These are phyloP conservation scores for Thermothielavioides terrestris DNA, from an alignment of 495 filamentous ascomycete species.

Conservation along the genomic window DNA sequence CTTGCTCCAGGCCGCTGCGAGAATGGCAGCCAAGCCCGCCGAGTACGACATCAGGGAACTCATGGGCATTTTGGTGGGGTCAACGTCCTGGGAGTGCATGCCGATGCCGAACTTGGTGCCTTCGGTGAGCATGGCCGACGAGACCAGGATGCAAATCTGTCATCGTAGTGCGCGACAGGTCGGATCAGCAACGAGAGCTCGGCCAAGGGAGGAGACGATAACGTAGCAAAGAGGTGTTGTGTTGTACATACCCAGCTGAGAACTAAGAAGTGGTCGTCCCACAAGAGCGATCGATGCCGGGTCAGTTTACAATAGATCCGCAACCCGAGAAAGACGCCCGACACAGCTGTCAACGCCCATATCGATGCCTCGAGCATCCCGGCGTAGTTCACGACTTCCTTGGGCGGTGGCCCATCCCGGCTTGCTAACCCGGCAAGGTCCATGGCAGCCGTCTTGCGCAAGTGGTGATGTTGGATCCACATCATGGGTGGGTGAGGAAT, in stretches of 20 bases:
- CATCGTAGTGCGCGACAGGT: neutral
- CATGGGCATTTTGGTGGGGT: neutral
- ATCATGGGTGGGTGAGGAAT: too few species aligned
- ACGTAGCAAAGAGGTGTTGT: too few species aligned
- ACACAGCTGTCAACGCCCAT: too few species aligned
- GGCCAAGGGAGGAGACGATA: neutral
- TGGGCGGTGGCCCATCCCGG: too few species aligned
- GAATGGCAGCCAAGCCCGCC: neutral
- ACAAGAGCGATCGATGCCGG: neutral
- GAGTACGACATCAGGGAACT: neutral
- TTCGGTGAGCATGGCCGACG: neutral
- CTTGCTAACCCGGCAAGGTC: too few species aligned
- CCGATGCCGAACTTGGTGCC: neutral
- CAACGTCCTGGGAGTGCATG: neutral
- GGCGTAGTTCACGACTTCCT: too few species aligned
- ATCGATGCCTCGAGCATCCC: too few species aligned
- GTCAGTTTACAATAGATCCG: neutral
- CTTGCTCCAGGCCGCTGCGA: conserved; percentile 8
- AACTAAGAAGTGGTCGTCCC: neutral
- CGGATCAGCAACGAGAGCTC: neutral
- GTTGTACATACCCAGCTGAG: neutral
- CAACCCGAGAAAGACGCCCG: neutral
- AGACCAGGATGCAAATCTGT: neutral
- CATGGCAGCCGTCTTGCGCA: too few species aligned
- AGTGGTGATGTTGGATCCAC: too few species aligned